These are phyloP conservation scores for Neltuma alba DNA, from an alignment of 306 rosid species.

Conservation along the genomic window DNA sequence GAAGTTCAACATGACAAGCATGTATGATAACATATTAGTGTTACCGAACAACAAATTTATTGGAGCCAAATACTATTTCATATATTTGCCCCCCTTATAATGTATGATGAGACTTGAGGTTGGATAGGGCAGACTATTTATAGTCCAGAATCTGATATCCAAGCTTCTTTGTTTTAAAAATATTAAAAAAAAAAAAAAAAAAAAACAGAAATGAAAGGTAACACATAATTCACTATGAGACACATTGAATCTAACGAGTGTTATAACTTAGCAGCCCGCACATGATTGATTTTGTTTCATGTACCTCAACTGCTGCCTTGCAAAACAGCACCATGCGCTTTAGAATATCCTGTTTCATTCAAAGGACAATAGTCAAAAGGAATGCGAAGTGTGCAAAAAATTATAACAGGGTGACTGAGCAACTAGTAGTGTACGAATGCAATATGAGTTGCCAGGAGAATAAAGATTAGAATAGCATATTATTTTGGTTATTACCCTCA, in stretches of 20 bases:
- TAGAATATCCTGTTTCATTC: conserved; percentile 81
- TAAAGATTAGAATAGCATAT: conserved; percentile 20
- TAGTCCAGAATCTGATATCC: not conserved
- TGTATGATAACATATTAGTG: not conserved
- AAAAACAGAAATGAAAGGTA: no score
- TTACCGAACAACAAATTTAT: conserved; percentile 15
- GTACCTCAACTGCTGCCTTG: conserved; percentile 95
- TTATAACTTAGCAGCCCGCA: not conserved
- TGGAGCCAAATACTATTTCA: conserved; percentile 18
- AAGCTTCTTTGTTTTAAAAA: not conserved
- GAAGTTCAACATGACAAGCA: conserved; percentile 9
- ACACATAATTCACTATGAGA: not conserved
- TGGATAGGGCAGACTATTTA: conserved; percentile 23
- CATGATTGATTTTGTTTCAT: conserved; percentile 24
- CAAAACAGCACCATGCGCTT: conserved; percentile 91
- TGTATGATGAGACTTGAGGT: conserved; percentile 24
- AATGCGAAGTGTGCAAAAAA: conserved; percentile 33
- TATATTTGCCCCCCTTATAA: not conserved
- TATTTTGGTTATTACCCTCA: conserved; percentile 24
- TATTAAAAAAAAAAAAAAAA: no score
- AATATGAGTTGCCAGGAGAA: conserved; percentile 27
- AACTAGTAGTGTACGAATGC: conserved; percentile 8
- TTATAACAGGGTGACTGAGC: conserved; percentile 11
- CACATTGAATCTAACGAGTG: not conserved
- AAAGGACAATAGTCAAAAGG: conserved; percentile 40